Evolutionary conservation across 1,284 basidiomycete genomes (phyloP).

Genomic region (Afroboletus lepidellus): DNA sequence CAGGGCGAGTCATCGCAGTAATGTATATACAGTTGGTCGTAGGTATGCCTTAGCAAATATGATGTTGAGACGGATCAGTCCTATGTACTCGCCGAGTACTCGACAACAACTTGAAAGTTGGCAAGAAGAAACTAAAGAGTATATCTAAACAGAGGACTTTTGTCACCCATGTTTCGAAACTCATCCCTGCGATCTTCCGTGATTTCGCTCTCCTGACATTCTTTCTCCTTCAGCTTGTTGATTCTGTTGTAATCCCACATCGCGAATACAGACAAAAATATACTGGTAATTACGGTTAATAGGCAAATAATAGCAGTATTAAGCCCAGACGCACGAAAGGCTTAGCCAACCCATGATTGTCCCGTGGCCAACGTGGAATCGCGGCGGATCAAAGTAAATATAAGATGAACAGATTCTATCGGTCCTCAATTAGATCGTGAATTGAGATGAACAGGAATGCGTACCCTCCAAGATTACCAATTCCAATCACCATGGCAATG

Average conservation of each 20-base stretch:
- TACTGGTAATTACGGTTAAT: not conserved
- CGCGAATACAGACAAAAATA: not conserved
- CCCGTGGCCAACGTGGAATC: constrained; percentile 23
- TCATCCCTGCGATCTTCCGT: not conserved
- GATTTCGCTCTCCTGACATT: not conserved
- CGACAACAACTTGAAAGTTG: not conserved
- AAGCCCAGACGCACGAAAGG: not conserved
- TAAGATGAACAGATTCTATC: constrained; percentile 38
- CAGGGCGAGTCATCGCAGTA: too few species aligned
- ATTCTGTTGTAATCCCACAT: constrained; percentile 7
- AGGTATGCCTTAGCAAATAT: too few species aligned
- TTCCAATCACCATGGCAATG: constrained; percentile 54
- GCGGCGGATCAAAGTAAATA: constrained; percentile 36
- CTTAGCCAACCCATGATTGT: constrained; percentile 1
- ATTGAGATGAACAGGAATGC: not conserved
- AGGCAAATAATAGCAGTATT: too few species aligned
- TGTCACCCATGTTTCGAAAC: constrained; percentile 1
- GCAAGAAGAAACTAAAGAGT: not conserved
- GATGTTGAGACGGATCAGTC: too few species aligned
- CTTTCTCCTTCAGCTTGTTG: constrained; percentile 1
- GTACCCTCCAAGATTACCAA: constrained; percentile 52
- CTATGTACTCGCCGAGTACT: too few species aligned
- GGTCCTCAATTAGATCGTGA: not conserved
- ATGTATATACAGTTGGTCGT: too few species aligned
- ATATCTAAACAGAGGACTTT: constrained; percentile 6